Evolutionary conservation across 352 stramenopile genomes (phyloP).

Genomic region (Thalassiosira sp.): DNA sequence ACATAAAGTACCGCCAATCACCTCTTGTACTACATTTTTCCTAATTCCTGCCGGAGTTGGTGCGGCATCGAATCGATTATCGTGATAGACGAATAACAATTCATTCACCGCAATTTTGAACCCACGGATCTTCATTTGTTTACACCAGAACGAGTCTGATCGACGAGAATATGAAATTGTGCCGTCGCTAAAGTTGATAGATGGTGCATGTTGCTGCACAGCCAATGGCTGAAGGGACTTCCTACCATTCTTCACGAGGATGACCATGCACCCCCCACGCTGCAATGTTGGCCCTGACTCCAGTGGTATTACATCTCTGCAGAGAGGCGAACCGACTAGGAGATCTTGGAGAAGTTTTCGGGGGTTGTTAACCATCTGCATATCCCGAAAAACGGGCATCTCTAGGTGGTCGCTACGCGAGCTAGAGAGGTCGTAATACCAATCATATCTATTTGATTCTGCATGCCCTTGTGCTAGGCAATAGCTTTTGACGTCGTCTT

Average conservation of each 20-base stretch:
- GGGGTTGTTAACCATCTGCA: neutral
- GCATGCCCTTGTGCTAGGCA: neutral
- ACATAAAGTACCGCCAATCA: conserved; percentile 21
- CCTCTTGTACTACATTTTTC: conserved; percentile 17
- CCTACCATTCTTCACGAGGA: conserved; percentile 7
- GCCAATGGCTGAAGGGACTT: conserved; percentile 17
- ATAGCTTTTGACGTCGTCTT: conserved; percentile 2
- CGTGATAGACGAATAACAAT: conserved; percentile 27
- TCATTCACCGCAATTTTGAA: conserved; percentile 4
- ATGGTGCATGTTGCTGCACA: conserved; percentile 20
- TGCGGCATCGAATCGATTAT: conserved; percentile 14
- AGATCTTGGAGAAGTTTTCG: neutral
- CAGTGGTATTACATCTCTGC: conserved; percentile 22
- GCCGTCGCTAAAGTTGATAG: conserved; percentile 4
- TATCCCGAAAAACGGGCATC: conserved; percentile 2
- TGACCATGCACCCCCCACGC: conserved; percentile 27
- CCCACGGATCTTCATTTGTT: neutral
- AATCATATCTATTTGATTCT: conserved; percentile 1
- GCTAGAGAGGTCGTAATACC: conserved; percentile 31
- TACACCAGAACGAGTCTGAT: conserved; percentile 32
- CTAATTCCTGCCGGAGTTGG: conserved; percentile 2
- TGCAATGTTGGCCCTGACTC: conserved; percentile 15
- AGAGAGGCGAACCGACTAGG: neutral
- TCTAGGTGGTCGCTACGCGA: conserved; percentile 16
- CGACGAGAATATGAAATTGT: conserved; percentile 4